A percentile compares a stretch with the other conserved stretches of the same genome.
phyloP scores from a whole-genome alignment of 2,329 filamentous ascomycete species.

The Didymella arachidicola region DNA sequence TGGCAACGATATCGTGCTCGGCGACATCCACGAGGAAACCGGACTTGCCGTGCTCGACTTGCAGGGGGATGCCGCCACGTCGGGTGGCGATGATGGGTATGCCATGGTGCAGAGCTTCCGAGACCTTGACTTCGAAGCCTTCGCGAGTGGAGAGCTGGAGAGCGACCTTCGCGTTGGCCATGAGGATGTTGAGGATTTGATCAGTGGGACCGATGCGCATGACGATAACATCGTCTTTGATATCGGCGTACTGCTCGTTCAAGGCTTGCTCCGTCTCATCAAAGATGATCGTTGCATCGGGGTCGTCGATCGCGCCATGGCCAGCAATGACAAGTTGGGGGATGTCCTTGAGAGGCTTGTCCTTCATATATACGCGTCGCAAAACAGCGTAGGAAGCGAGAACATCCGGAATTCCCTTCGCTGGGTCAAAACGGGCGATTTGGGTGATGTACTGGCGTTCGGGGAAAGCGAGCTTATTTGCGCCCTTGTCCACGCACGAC shows the following conservation, averaged over 20 bases:
- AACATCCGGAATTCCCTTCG: conserved; percentile 81
- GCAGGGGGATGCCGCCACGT: conserved; percentile 81
- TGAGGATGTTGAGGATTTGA: conserved; percentile 78
- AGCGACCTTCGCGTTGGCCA: conserved; percentile 75
- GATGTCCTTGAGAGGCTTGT: conserved; percentile 57
- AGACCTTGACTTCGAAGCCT: conserved; percentile 87
- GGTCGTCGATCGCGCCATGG: conserved; percentile 82
- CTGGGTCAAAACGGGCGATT: conserved; percentile 82
- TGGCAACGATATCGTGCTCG: conserved; percentile 73
- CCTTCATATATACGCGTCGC: conserved; percentile 65
- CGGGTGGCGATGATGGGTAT: conserved; percentile 78
- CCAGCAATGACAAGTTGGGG: conserved; percentile 81
- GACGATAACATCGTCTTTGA: conserved; percentile 69
- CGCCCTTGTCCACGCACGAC: conserved; percentile 66
- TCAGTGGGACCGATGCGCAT: conserved; percentile 81
- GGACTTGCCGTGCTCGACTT: conserved; percentile 74
- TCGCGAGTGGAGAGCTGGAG: conserved; percentile 83
- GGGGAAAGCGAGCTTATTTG: conserved; percentile 67
- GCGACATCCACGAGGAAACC: conserved; percentile 77
- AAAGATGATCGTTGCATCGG: conserved; percentile 75
- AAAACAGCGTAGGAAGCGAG: conserved; percentile 79
- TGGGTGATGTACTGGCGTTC: conserved; percentile 77
- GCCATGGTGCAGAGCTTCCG: conserved; percentile 81
- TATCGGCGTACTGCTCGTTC: conserved; percentile 62
- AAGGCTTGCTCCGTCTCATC: conserved; percentile 75